Conservation (phyloP, 78 protist genomes). For the slime mould (Dictyostelium discoideum) region DNA sequence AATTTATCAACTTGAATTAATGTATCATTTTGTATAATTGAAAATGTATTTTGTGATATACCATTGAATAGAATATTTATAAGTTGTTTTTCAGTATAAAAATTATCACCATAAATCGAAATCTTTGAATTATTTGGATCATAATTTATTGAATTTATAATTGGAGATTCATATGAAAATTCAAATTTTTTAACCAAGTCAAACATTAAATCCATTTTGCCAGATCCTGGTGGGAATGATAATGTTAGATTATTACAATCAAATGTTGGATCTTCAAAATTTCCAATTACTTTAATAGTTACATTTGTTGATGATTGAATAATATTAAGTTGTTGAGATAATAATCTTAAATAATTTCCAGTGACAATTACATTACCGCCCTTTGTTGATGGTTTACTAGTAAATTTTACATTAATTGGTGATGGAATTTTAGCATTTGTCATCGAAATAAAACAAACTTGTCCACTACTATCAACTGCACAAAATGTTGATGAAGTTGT, state of each 20-base stretch:
- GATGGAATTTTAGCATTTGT: background rate
- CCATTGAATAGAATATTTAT: background rate
- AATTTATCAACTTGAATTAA: background rate
- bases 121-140: background rate
- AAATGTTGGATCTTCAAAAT: background rate
- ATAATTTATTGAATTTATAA: background rate
- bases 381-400: background rate
- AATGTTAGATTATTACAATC: background rate
- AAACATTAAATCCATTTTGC: background rate
- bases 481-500: background rate
- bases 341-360: background rate
- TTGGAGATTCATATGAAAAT: background rate
- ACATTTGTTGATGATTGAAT: background rate
- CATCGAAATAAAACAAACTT: background rate
- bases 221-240: background rate
- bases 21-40: background rate
- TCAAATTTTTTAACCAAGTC: background rate
- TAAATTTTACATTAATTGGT: background rate
- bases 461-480: background rate
- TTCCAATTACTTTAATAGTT: background rate
- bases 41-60: background rate
- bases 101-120: background rate
- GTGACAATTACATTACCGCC: background rate
- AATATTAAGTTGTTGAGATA: background rate
- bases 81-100: background rate